Evolutionary conservation across 192 early-diverging fungal genomes (phyloP).

Genomic region (Blastocladiella britannica): DNA sequence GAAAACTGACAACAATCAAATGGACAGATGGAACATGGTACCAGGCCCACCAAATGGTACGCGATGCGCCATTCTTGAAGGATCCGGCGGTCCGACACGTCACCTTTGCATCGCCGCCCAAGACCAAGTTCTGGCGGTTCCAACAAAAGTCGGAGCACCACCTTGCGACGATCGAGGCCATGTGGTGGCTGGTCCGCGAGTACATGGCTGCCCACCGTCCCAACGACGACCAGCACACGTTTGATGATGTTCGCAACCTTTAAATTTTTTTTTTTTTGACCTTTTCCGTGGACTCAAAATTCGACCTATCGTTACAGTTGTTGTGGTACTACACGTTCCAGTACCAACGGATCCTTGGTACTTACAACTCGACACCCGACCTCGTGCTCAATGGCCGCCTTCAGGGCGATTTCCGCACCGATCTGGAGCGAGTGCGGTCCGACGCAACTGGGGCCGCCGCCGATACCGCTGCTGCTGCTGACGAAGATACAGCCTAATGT

Average conservation of each 20-base stretch:
- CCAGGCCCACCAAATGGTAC: slow-evolving; percentile 3
- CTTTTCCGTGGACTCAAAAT: too few species aligned
- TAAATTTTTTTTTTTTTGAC: too few species aligned
- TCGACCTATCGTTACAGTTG: neutral
- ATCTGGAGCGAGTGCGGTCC: neutral
- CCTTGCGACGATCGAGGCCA: slow-evolving; percentile 4
- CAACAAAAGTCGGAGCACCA: slow-evolving; percentile 3
- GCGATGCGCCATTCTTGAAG: slow-evolving; percentile 1
- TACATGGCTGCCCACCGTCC: neutral
- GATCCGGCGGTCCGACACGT: slow-evolving; percentile 1
- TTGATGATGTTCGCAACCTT: too few species aligned
- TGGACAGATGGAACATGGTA: slow-evolving; percentile 7
- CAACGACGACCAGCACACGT: neutral
- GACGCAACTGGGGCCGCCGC: too few species aligned
- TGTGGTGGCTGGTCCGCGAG: slow-evolving; percentile 3
- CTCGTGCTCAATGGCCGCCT: neutral
- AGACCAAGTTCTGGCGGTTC: slow-evolving; percentile 4
- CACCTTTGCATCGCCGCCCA: neutral
- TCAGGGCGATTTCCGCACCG: neutral
- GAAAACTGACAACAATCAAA: too few species aligned
- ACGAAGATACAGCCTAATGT: too few species aligned
- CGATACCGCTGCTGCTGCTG: too few species aligned
- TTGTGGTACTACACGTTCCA: slow-evolving; percentile 1
- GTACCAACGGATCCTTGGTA: neutral
- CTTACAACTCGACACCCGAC: neutral